Conservation (phyloP, 768 basidiomycete species). For the Lactarius trivialis region DNA sequence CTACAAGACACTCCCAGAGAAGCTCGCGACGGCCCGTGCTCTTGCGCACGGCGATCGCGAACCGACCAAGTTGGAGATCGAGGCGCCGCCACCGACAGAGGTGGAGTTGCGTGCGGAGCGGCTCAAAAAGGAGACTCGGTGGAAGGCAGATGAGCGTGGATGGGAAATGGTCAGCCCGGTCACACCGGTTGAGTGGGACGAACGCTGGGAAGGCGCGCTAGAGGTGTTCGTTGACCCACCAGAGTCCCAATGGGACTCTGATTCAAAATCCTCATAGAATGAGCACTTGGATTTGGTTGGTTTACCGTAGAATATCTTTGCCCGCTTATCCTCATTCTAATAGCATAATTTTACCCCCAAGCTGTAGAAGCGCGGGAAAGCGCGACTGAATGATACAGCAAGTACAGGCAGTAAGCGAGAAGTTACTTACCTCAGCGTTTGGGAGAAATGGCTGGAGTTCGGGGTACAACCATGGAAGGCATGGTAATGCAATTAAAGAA, state of each 20-base stretch:
- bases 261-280: neutral
- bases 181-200: constrained; percentile 66
- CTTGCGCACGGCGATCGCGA: constrained; percentile 69
- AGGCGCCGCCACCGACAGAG: constrained; percentile 78
- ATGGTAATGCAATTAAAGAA: no score
- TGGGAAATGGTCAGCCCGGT: constrained; percentile 72
- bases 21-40: constrained; percentile 65
- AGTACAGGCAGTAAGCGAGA: no score
- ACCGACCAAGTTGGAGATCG: constrained; percentile 77
- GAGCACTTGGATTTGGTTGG: neutral
- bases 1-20: constrained; percentile 61
- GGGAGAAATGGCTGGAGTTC: no score
- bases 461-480: no score
- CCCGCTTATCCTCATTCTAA: constrained; percentile 3
- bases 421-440: no score
- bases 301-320: neutral
- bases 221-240: constrained; percentile 50
- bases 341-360: neutral
- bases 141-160: constrained; percentile 73
- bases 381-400: no score
- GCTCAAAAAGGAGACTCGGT: constrained; percentile 80
- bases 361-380: no score
- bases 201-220: constrained; percentile 54
- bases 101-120: constrained; percentile 84
- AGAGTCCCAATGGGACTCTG: constrained; percentile 7